Base-by-base conservation (phyloP, 139 green algal genomes). In the Tetraselmis chui region DNA sequence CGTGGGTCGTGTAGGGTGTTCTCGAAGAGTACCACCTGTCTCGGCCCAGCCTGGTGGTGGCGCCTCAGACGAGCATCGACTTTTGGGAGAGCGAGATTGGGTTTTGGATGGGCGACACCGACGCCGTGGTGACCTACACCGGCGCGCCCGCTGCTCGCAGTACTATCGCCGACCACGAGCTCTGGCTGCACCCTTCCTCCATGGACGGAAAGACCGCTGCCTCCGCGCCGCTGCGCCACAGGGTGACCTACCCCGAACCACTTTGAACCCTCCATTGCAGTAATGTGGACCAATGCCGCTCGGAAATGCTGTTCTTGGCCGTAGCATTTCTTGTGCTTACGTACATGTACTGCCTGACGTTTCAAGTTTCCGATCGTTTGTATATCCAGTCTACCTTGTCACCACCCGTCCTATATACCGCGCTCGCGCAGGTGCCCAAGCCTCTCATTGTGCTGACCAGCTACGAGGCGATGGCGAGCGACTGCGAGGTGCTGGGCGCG, bases 101-200 rank as follows among this genome's bases (percentile, higher is more conserved):
- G 78, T 89, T 88, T 77, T 93, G 89, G 89, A 76, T 85, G 2
- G 85, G 80, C 28, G 77, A 28, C 30, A 79, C 59, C 32, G 30
- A 83, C 30, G 83, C 92, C 75, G 84, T 93, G 23, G 84, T 97
- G 27, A 82, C 87, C 22, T 95, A 94, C 80, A 78, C 75, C 11
- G 93, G 93, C 59, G 81, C 76, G 1, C 31, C 77, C 1, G 83
- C 89, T 1, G 91, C 92, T 23, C 85, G 92, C 30, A 77, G 29
- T 1, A 59, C 91, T 2, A 84, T 97, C 24, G 81, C 89, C 11
- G 91, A 96, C 23, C 82, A 95, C 76, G 93, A 97, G 89, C 88
- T 97, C 23, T 97, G 93, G 92, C 85, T 96, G 58, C 78, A 91
- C n/a, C 89, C 92, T 1, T 79, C 76, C 28, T 87, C 76, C 76